Evolutionary conservation across 306 rosid species (phyloP).

Genomic region (Gillenia trifoliata): DNA sequence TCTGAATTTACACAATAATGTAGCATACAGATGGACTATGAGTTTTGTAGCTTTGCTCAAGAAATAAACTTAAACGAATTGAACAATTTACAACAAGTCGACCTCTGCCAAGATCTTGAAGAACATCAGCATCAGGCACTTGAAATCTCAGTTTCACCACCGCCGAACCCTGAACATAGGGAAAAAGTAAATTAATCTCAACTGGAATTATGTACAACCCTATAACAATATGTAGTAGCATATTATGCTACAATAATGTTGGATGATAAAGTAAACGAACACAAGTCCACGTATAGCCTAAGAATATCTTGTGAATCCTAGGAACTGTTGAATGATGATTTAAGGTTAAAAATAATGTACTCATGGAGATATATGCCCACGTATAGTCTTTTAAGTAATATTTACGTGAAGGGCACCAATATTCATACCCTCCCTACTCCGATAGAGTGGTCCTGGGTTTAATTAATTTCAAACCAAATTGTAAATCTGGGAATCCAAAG

Average conservation of each 20-base stretch:
- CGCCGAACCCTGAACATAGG: slow-evolving; percentile 11
- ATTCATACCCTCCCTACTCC: no score
- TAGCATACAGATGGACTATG: not conserved
- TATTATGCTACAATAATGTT: not conserved
- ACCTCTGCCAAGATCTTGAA: slow-evolving; percentile 15
- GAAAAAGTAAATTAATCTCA: not conserved
- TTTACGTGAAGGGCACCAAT: no score
- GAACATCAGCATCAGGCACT: slow-evolving; percentile 15
- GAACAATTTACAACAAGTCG: not conserved
- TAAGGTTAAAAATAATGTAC: not conserved
- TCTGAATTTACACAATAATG: not conserved
- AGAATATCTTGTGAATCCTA: not conserved
- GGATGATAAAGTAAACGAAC: not conserved
- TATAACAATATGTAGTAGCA: not conserved
- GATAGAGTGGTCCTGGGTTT: no score
- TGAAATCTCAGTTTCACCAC: slow-evolving; percentile 15
- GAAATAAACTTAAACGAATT: not conserved
- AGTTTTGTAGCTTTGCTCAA: not conserved
- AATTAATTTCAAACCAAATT: not conserved
- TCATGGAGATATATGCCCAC: not conserved
- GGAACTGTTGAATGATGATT: not conserved
- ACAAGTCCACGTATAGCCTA: not conserved
- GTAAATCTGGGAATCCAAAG: not conserved
- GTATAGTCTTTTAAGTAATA: no score
- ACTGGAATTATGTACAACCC: not conserved